phyloP scores from a whole-genome alignment of 352 stramenopile genomes.

The Globisporangium orthogonon region DNA sequence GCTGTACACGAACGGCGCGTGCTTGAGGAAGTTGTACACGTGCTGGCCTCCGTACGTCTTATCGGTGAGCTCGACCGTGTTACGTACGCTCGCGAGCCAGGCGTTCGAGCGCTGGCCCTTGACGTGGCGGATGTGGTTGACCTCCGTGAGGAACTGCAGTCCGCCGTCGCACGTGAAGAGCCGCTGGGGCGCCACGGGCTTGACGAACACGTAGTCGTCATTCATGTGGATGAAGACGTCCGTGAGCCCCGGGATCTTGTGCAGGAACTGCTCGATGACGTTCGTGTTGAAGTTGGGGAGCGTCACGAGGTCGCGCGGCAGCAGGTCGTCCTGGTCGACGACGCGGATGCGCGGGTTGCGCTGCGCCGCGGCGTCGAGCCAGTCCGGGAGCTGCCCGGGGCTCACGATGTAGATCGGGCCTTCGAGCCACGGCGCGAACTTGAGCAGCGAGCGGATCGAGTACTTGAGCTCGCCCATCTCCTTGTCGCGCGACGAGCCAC shows the following conservation, averaged over 20 bases:
- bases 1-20: conserved; percentile 81
- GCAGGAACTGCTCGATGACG: conserved; percentile 85
- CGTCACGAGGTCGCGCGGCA: conserved; percentile 46
- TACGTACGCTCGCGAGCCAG: conserved; percentile 74
- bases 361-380: conserved; percentile 41
- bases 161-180: conserved; percentile 85
- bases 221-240: conserved; percentile 89
- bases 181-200: conserved; percentile 69
- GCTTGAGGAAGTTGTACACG: conserved; percentile 84
- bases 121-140: conserved; percentile 81
- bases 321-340: conserved; percentile 72
- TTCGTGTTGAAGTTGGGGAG: conserved; percentile 81
- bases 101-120: conserved; percentile 48
- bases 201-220: conserved; percentile 87
- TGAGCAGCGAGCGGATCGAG: conserved; percentile 73
- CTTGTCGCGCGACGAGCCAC: conserved; percentile 69
- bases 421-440: conserved; percentile 73
- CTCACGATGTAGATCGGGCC: conserved; percentile 83
- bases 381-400: conserved; percentile 74
- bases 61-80: conserved; percentile 66
- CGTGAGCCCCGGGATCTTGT: conserved; percentile 77
- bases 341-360: conserved; percentile 62
- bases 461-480: conserved; percentile 87
- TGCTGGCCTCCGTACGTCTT: conserved; percentile 76
- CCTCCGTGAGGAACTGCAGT: conserved; percentile 66